These are phyloP conservation scores for Ascochyta fabae DNA, from an alignment of 2,329 filamentous ascomycete species.

Conservation along the genomic window DNA sequence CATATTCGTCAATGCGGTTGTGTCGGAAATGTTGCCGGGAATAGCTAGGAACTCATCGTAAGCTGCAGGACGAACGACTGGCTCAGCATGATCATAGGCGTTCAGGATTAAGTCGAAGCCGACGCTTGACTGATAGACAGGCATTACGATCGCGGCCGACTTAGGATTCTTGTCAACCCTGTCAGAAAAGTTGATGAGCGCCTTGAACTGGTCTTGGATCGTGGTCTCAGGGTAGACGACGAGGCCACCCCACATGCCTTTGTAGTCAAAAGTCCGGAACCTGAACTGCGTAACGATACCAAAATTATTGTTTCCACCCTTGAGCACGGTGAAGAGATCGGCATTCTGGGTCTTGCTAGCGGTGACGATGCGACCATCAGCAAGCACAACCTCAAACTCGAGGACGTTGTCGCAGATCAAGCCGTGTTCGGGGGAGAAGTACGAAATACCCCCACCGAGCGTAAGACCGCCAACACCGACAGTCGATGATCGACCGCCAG, in stretches of 20 bases:
- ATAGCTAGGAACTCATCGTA: conserved; percentile 34
- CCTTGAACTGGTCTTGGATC: conserved; percentile 30
- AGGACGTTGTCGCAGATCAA: conserved; percentile 41
- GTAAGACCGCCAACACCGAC: conserved; percentile 38
- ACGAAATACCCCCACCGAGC: conserved; percentile 39
- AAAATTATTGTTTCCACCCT: conserved; percentile 46
- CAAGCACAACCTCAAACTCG: conserved; percentile 43
- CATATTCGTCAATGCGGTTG: conserved; percentile 34
- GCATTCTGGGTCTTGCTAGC: conserved; percentile 27
- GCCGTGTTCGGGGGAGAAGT: conserved; percentile 37
- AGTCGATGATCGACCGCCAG: conserved; percentile 32
- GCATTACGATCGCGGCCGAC: conserved; percentile 29
- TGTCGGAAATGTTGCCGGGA: conserved; percentile 32
- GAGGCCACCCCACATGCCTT: conserved; percentile 47
- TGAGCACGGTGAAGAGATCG: conserved; percentile 42
- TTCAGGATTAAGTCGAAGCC: conserved; percentile 25
- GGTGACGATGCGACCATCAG: conserved; percentile 36
- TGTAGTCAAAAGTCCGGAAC: conserved; percentile 31
- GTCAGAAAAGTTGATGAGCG: conserved; percentile 29
- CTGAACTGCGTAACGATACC: conserved; percentile 43
- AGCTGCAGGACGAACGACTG: conserved; percentile 21
- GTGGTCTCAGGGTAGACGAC: conserved; percentile 26
- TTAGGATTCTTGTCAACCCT: conserved; percentile 25
- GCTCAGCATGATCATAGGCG: conserved; percentile 33
- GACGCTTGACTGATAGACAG: conserved; percentile 23